Percentiles rank a stretch among this genome's conserved stretches.
These are phyloP conservation scores for Nicotiana attenuata DNA, from an alignment of 257 asterid genomes.

Conservation along the genomic window DNA sequence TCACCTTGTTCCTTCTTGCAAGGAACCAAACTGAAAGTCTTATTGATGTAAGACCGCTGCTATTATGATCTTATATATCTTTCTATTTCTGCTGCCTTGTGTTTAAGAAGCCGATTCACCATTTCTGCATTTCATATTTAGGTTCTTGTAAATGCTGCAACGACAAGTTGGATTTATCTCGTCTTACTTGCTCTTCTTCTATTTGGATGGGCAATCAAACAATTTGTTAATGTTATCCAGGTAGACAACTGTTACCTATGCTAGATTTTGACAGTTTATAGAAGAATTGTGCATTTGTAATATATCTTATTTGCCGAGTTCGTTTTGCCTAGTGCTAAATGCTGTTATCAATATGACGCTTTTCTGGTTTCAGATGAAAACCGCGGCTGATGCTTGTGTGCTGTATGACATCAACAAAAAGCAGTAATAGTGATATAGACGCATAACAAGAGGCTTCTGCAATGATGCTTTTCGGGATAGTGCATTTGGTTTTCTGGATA, in stretches of 20 bases:
- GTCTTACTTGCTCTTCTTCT: slow-evolving; percentile 45
- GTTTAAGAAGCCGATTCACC: neutral
- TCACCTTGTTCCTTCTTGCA: slow-evolving; percentile 74
- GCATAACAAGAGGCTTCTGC: neutral
- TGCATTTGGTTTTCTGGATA: slow-evolving; percentile 2
- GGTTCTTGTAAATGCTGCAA: slow-evolving; percentile 57
- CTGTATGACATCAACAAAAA: slow-evolving; percentile 64
- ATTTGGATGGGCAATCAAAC: slow-evolving; percentile 84
- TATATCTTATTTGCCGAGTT: neutral
- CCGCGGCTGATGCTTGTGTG: slow-evolving; percentile 90
- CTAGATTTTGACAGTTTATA: neutral
- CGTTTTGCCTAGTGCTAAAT: slow-evolving; percentile 1
- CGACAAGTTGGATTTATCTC: slow-evolving; percentile 45
- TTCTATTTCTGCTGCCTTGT: neutral
- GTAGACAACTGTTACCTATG: slow-evolving; percentile 24
- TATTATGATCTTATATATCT: slow-evolving; percentile 6
- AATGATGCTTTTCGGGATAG: neutral
- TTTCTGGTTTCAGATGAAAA: slow-evolving; percentile 64
- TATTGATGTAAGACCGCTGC: slow-evolving; percentile 44
- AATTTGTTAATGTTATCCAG: slow-evolving; percentile 78
- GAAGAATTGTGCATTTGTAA: neutral
- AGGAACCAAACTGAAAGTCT: slow-evolving; percentile 49
- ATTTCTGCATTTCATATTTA: slow-evolving; percentile 19
- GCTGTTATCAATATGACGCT: neutral
- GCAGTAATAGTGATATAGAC: slow-evolving; percentile 34